Percentiles rank a stretch among this genome's conserved stretches.
Conservation (phyloP, 1,139 yeast genomes). For the Suhomyces bribrorum region DNA sequence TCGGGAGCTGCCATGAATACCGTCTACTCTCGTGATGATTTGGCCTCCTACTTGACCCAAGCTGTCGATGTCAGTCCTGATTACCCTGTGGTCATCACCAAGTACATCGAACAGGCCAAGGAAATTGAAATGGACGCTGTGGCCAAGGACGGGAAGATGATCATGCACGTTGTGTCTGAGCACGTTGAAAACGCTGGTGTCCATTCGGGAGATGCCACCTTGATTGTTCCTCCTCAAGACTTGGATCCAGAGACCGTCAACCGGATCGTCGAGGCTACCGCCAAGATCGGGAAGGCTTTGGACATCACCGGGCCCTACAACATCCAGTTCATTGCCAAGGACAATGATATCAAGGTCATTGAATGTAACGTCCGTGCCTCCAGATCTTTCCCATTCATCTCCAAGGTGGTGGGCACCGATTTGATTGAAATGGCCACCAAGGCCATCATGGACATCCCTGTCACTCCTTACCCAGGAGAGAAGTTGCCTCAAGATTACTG, state of each 20-base stretch:
- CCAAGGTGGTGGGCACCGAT: slow-evolving; percentile 96
- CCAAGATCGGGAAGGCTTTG: slow-evolving; percentile 92
- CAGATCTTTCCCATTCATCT: slow-evolving; percentile 97
- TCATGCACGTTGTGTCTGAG: slow-evolving; percentile 97
- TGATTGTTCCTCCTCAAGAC: slow-evolving; percentile 96
- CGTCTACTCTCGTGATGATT: slow-evolving; percentile 85
- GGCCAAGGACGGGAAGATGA: slow-evolving; percentile 89
- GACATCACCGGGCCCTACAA: slow-evolving; percentile 98
- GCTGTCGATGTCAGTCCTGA: slow-evolving; percentile 98
- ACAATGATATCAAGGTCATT: slow-evolving; percentile 91
- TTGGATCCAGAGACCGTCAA: slow-evolving; percentile 88
- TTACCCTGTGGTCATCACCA: slow-evolving; percentile 96
- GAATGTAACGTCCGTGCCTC: slow-evolving; percentile 99
- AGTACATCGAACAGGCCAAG: slow-evolving; percentile 95
- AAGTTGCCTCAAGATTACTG: slow-evolving; percentile 90
- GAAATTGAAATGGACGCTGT: slow-evolving; percentile 99
- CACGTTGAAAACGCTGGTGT: slow-evolving; percentile 99
- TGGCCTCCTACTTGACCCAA: slow-evolving; percentile 83
- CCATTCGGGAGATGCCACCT: slow-evolving; percentile 98
- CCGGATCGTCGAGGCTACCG: slow-evolving; percentile 92
- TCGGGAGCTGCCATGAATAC: slow-evolving; percentile 99
- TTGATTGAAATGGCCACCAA: slow-evolving; percentile 97
- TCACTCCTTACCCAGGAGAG: slow-evolving; percentile 86
- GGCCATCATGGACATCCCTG: slow-evolving; percentile 88
- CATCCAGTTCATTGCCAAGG: slow-evolving; percentile 93